Evolutionary conservation across 148 eudicot species (phyloP), one percentile per base, ranked within the genome.

Genomic region (Agrostemma githago): DNA sequence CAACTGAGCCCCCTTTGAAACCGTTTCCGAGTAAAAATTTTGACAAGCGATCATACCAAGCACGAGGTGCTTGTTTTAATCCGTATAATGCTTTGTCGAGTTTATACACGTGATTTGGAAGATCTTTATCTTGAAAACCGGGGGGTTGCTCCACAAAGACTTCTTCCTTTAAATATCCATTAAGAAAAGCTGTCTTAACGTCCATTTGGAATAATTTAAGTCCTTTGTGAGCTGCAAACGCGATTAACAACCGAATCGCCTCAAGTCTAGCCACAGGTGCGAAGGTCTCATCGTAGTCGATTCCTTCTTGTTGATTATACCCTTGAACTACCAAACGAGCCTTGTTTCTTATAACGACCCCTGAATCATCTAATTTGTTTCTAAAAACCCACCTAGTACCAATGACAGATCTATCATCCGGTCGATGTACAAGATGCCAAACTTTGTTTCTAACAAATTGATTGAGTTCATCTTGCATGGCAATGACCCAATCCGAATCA

Each of bases 31-130:
- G 46, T 43, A 43, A 43, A 43, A 43, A 43, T 43, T 43, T 43
- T 43, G 46, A 43, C 5, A 43, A 7, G 46, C 8, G 8, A 7
- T 43, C 46, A 43, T 43, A 43, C 46, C 46, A 43, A 64, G 69
- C 46, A 38, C 69, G 38, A 15, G 69, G 69, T 14, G 48, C 69
- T 66, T 66, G 69, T 66, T 66, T 66, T 5, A 66, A 4, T 14
- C 69, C 63, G 17, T 60, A 60, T 5, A 60, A n/a, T 5, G 63
- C 63, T n/a, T 60, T 60, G 34, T 60, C 63, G 16, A 66, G 69
- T 66, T 66, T 66, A 66, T 8, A 66, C 1, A 66, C 69, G 15
- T 66, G 46, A 3, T 66, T 2, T 4, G 66, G 39, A 62, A 62
- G 26, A 3, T 62, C 4, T 3, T 14, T 8, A 14, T 26, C 34